Base-by-base conservation (phyloP, 768 basidiomycete species). In the Tulasnella sp. region DNA sequence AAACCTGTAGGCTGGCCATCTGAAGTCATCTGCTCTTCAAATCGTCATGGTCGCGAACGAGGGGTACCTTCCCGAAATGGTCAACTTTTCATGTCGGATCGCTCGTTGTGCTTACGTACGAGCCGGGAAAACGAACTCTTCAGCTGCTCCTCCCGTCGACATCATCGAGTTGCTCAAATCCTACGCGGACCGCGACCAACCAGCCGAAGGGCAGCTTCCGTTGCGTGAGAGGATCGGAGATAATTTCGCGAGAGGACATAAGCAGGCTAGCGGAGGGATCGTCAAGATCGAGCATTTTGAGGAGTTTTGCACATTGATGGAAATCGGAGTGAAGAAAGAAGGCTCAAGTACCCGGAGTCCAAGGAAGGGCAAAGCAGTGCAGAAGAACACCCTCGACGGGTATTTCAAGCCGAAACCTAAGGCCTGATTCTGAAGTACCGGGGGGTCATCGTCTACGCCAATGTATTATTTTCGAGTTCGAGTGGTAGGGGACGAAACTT, bases 261-360 rank as follows among this genome's bases (percentile, higher is more conserved):
- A 84, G 45, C 83, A 87, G 79, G 86, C 86, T 9, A 86, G 85
- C n/a, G 86, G 86, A 0, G 86, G 86, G 0, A 86, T 86, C 77
- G 85, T 87, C 38, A 76, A 83, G 36, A 91, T 36, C 9, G 17
- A 69, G 22, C 9, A 64, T 29, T 80, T 79, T 67, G 73, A 78
- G 68, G 76, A 75, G 25, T 77, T 79, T 29, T 77, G 73, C 34
- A 67, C 52, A 36, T 77, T 76, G 22, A 79, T 80, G 79, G 77
- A 80, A 73, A 80, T 79, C 68, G 79, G 79, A 36, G 79, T 79
- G n/a, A 78, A 74, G 67, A 49, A 54, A 29, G 37, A 42, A 75
- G 40, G 64, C 39, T 34, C 75, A n/a, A 25, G 31, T 15, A 72
- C 0, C 36, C 25, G 31, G 9, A 37, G 37, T 38, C 34, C 36